These are phyloP conservation scores for Balansia obtecta DNA, from an alignment of 2,329 filamentous ascomycete species.

Conservation along the genomic window DNA sequence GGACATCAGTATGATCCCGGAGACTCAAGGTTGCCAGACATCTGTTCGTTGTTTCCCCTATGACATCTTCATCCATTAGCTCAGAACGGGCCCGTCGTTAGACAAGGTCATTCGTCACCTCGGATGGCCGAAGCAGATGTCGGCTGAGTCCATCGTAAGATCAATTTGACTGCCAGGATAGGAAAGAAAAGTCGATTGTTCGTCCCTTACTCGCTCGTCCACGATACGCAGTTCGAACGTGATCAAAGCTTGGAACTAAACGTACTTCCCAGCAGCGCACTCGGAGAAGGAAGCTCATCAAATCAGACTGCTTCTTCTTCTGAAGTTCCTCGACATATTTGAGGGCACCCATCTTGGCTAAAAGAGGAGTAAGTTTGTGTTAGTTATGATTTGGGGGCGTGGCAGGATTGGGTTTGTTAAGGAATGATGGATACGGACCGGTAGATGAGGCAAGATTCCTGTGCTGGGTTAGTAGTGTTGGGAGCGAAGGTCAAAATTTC, in stretches of 20 bases:
- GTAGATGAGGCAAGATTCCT: constrained; percentile 23
- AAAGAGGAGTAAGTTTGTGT: constrained; percentile 9
- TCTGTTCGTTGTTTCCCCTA: too few relatives aligned
- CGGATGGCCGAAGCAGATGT: background rate
- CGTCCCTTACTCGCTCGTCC: constrained; percentile 18
- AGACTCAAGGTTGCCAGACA: background rate
- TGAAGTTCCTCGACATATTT: constrained; percentile 99
- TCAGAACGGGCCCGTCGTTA: background rate
- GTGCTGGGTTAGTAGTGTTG: constrained; percentile 24
- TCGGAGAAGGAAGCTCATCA: constrained; percentile 98
- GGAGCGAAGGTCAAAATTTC: constrained; percentile 20
- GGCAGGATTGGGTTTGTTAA: background rate
- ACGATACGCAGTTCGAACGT: constrained; percentile 18
- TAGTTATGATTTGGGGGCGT: background rate
- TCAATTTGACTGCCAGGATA: constrained; percentile 2
- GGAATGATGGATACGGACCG: constrained; percentile 19
- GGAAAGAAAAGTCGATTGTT: constrained; percentile 7
- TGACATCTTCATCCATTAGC: background rate
- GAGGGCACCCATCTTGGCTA: constrained; percentile 92
- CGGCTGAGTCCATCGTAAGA: background rate
- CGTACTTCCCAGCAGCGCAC: constrained; percentile 99
- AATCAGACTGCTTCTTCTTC: constrained; percentile 99
- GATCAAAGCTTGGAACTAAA: constrained; percentile 29
- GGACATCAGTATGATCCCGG: background rate
- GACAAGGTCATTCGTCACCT: too few relatives aligned